Percentiles rank a stretch among this genome's conserved stretches.
Conservation (phyloP, 2,329 filamentous ascomycete species). For the Xylariaceae sp. region DNA sequence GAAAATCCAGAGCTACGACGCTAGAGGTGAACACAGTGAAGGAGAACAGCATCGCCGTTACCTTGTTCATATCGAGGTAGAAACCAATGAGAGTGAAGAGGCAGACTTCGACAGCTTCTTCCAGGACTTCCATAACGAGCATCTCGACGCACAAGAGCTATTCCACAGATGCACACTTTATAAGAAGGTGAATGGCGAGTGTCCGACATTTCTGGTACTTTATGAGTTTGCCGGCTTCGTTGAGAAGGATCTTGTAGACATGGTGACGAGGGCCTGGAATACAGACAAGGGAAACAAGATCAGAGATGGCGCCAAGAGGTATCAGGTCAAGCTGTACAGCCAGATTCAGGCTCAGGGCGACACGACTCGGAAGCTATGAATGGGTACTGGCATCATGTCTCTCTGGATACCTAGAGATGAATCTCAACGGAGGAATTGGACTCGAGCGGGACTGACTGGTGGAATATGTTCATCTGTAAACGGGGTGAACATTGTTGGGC, state of each 20-base stretch:
- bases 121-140: constrained; percentile 3
- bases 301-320: neutral
- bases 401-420: neutral
- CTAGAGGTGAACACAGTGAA: neutral
- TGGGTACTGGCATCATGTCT: neutral
- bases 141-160: neutral
- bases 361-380: neutral
- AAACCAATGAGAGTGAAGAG: constrained; percentile 4
- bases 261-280: neutral
- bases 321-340: neutral
- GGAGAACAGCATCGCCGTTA: neutral
- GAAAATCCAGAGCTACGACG: constrained; percentile 10
- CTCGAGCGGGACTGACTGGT: too few species aligned
- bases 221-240: constrained; percentile 5
- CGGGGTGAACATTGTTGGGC: neutral
- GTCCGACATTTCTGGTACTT: constrained; percentile 7
- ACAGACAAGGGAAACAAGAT: neutral
- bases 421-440: neutral
- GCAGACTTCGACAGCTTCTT: constrained; percentile 7
- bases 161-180: constrained; percentile 10
- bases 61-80: constrained; percentile 2
- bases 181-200: neutral
- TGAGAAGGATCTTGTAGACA: neutral
- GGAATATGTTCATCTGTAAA: neutral
- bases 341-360: constrained; percentile 8